Conservation (phyloP, 2,329 filamentous ascomycete genomes). For the Arthrobotrys iridis region DNA sequence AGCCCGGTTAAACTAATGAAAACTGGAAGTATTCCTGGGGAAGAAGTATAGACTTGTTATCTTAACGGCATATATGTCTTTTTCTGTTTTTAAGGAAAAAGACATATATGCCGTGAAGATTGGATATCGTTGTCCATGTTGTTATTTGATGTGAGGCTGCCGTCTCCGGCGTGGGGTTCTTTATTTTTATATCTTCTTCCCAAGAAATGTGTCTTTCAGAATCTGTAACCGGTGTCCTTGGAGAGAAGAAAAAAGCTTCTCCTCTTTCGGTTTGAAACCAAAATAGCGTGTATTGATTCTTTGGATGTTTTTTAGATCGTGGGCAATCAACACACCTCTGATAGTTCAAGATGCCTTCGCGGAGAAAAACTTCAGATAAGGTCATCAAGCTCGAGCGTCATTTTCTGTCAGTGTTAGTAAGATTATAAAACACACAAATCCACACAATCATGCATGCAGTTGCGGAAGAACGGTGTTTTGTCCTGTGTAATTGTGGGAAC, state of each 20-base stretch:
- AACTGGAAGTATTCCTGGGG: conserved; percentile 2
- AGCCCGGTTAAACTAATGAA: neutral
- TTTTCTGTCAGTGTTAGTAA: neutral
- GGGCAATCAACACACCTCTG: conserved; percentile 53
- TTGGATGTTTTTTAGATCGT: conserved; percentile 26
- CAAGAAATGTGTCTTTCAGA: conserved; percentile 7
- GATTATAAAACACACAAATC: neutral
- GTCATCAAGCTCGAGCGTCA: too few species aligned
- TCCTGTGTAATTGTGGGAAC: neutral
- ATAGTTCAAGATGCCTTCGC: conserved; percentile 47
- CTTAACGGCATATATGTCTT: neutral
- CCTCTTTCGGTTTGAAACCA: neutral
- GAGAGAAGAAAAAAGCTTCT: neutral
- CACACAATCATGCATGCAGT: neutral
- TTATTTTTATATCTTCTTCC: neutral
- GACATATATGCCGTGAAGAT: neutral
- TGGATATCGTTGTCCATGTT: too few species aligned
- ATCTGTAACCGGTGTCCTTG: neutral
- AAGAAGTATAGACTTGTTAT: neutral
- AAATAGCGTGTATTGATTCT: conserved; percentile 17
- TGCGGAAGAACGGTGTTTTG: neutral
- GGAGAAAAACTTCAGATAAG: conserved; percentile 2
- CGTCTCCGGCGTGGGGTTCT: conserved; percentile 3
- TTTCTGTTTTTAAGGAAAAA: too few species aligned
- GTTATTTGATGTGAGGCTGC: neutral